Evolutionary conservation across 306 rosid genomes (phyloP).

Genomic region (Ceratonia siliqua): DNA sequence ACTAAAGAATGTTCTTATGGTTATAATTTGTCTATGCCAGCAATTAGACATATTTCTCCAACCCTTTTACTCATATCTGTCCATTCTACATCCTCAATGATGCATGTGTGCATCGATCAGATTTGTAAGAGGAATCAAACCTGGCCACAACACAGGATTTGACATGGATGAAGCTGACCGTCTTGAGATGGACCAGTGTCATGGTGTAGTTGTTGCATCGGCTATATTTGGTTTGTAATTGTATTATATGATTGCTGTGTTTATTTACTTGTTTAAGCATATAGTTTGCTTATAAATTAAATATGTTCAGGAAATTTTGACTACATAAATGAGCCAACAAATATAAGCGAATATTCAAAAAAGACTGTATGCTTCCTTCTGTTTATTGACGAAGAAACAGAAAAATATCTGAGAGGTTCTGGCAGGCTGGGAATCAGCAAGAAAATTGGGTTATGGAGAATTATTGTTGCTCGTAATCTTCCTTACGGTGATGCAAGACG

Average conservation of each 20-base stretch:
- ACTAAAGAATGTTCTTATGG: conserved; percentile 16
- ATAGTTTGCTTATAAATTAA: conserved; percentile 32
- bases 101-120: conserved; percentile 53
- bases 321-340: conserved; percentile 72
- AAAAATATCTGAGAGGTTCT: conserved; percentile 53
- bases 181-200: conserved; percentile 76
- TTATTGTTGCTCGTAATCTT: conserved; percentile 68
- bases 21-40: background rate
- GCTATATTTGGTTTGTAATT: conserved; percentile 69
- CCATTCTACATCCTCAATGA: conserved; percentile 27
- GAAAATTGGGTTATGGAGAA: conserved; percentile 85
- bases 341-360: conserved; percentile 70
- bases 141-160: conserved; percentile 84
- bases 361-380: conserved; percentile 80
- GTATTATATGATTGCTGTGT: conserved; percentile 24
- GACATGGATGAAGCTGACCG: conserved; percentile 78
- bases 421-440: conserved; percentile 56
- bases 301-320: conserved; percentile 78
- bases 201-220: conserved; percentile 91
- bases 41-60: background rate
- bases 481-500: conserved; percentile 86
- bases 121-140: conserved; percentile 69
- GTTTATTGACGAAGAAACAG: conserved; percentile 86
- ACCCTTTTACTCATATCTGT: conserved; percentile 17
- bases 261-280: conserved; percentile 21